Conservation (phyloP, 2,329 filamentous ascomycete genomes). For the Phaeosphaeria sp. region DNA sequence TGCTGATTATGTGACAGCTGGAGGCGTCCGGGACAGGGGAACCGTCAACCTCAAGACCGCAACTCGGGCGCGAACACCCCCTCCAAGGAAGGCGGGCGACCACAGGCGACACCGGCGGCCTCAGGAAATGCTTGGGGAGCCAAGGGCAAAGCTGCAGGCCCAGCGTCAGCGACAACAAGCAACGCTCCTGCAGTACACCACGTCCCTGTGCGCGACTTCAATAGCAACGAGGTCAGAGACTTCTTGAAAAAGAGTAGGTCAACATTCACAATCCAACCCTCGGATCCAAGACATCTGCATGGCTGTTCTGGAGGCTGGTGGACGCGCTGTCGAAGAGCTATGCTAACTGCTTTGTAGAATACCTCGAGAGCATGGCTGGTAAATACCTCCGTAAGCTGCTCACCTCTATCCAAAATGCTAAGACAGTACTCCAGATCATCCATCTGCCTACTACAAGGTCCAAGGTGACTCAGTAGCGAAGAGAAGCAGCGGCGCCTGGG, state of each 20-base stretch:
- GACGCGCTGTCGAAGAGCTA: not conserved
- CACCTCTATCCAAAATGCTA: conserved; percentile 23
- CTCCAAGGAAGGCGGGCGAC: conserved; percentile 40
- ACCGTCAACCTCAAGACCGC: conserved; percentile 36
- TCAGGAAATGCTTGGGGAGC: conserved; percentile 45
- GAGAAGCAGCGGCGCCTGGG: conserved; percentile 49
- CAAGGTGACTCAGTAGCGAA: conserved; percentile 47
- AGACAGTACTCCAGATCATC: conserved; percentile 31
- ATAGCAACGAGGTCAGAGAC: conserved; percentile 51
- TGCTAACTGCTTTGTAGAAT: conserved; percentile 32
- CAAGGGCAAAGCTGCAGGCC: conserved; percentile 38
- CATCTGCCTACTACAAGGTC: conserved; percentile 47
- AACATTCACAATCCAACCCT: not conserved
- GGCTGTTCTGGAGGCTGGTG: not conserved
- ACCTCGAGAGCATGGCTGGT: conserved; percentile 40
- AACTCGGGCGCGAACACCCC: conserved; percentile 42
- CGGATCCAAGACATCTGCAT: not conserved
- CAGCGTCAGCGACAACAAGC: conserved; percentile 20
- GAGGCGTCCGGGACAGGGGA: conserved; percentile 44
- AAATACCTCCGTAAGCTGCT: conserved; percentile 11
- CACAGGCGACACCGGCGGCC: conserved; percentile 38
- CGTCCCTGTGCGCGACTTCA: conserved; percentile 51
- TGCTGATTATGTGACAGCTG: conserved; percentile 37
- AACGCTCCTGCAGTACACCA: conserved; percentile 38
- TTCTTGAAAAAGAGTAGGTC: conserved; percentile 50